Base-by-base conservation (phyloP, 345 rosid genomes). In the Rhizophora apiculata region DNA sequence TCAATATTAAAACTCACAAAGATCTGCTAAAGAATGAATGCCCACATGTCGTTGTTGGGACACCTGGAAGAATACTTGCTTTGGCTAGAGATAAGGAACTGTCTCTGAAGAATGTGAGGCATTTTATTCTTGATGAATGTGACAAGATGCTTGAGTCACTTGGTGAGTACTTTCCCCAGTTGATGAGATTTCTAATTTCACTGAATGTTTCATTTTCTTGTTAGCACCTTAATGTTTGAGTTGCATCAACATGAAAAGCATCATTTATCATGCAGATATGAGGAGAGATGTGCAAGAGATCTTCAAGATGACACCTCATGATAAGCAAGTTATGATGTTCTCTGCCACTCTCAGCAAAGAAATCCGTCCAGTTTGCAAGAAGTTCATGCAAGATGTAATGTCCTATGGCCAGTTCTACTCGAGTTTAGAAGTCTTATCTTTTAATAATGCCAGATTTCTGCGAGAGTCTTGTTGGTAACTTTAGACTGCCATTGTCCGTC, bases 381-480 rank as follows among this genome's bases (percentile, higher is more conserved):
- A 92, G 59, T 96, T 96, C 71, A 96, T 96, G 99, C 99, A 92
- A 92, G 98, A 96, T 92, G 98, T 96, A 96, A 96, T 90, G 85
- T 85, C 78, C 72, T 79, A 75, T 78, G 70, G 81, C 83, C 93
- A 84, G 79, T 82, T 64, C 80, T 82, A 39, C 85, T 87, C 85
- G 81, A 82, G 75, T 84, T 82, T 86, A 68, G 83, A 80, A 80
- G 79, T 86, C 73, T 32, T 56, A 80, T 72, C 65, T 79, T 82
- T 76, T 61, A 71, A 79, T 83, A 81, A 60, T 79, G 72, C 78
- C 75, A 71, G 81, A 73, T 81, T 62, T 82, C 85, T 75, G 37
- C 79, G 6, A 63, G 74, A 63, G 79, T 71, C 68, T 27, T 64
- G 32, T 75, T 68, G 71, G 46, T 57, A 59, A 51, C 53, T 76